A percentile compares a stretch with the other conserved stretches of the same genome.
phyloP scores from a whole-genome alignment of 1,139 yeast species.

The Diutina sp. region DNA sequence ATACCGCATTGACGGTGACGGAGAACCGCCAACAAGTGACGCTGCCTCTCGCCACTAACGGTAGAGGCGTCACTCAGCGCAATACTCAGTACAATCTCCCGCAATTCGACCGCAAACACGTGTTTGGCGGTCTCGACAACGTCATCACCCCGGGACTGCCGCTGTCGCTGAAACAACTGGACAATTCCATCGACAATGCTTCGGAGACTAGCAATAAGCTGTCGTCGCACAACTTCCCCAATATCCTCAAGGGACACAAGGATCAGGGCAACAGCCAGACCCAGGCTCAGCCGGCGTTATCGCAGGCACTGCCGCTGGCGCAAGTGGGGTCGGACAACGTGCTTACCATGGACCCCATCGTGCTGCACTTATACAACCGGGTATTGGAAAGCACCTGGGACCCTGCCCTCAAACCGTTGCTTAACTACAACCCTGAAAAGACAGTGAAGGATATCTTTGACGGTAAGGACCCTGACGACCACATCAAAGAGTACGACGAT shows the following conservation, averaged over 20 bases:
- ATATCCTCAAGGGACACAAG: background rate
- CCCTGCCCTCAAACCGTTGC: conserved; percentile 40
- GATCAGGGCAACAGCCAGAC: background rate
- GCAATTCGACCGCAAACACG: conserved; percentile 23
- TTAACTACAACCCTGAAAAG: conserved; percentile 61
- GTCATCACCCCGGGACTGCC: conserved; percentile 10
- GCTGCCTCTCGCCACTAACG: background rate
- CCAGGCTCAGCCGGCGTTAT: too few relatives aligned
- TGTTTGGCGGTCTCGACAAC: conserved; percentile 29
- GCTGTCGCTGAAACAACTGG: background rate
- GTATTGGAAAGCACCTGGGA: conserved; percentile 73
- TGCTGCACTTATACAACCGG: conserved; percentile 41
- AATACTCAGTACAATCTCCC: conserved; percentile 18
- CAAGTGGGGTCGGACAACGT: background rate
- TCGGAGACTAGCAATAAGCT: background rate
- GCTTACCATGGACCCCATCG: conserved; percentile 33
- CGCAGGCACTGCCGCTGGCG: background rate
- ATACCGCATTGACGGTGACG: conserved; percentile 23
- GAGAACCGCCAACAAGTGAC: background rate
- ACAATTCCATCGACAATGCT: background rate
- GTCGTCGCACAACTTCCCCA: background rate
- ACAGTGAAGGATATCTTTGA: conserved; percentile 61
- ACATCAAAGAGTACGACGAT: conserved; percentile 16
- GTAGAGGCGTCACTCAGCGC: conserved; percentile 3
- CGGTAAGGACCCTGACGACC: conserved; percentile 19